Evolutionary conservation across 352 stramenopile genomes (phyloP).

Genomic region (Phytopythium vexans): DNA sequence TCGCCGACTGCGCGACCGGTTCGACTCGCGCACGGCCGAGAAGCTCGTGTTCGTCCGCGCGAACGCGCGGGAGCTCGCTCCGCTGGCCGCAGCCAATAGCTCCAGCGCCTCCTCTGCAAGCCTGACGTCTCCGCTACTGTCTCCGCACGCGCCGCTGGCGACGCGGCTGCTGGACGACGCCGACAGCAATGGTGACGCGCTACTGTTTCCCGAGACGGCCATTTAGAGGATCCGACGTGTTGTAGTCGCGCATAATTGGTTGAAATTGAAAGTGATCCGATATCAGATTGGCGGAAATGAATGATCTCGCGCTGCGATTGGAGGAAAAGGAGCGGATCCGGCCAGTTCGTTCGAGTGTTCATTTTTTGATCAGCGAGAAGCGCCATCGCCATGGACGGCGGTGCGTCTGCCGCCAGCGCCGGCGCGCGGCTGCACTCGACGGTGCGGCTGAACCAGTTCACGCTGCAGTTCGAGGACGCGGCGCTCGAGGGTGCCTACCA

Average conservation of each 20-base stretch:
- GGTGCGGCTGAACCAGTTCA: slow-evolving; percentile 78
- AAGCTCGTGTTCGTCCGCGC: slow-evolving; percentile 31
- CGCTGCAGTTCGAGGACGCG: slow-evolving; percentile 74
- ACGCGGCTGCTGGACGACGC: slow-evolving; percentile 2
- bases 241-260: no score
- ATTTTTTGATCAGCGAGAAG: no score
- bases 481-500: slow-evolving; percentile 62
- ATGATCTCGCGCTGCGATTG: no score
- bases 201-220: neutral
- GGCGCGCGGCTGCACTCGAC: slow-evolving; percentile 59
- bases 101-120: neutral
- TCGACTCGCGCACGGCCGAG: slow-evolving; percentile 12
- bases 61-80: slow-evolving; percentile 19
- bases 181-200: neutral
- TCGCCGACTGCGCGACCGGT: slow-evolving; percentile 10
- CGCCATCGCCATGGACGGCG: no score
- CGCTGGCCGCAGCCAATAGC: neutral
- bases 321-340: no score
- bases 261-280: no score
- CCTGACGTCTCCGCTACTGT: no score
- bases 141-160: no score
- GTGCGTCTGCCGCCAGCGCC: neutral
- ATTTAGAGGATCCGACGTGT: no score
- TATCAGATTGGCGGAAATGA: no score
- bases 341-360: no score